Evolutionary conservation across 2,329 filamentous ascomycete genomes (phyloP), one percentile per base, ranked within the genome.

Genomic region (Berkeleyomyces basicola): DNA sequence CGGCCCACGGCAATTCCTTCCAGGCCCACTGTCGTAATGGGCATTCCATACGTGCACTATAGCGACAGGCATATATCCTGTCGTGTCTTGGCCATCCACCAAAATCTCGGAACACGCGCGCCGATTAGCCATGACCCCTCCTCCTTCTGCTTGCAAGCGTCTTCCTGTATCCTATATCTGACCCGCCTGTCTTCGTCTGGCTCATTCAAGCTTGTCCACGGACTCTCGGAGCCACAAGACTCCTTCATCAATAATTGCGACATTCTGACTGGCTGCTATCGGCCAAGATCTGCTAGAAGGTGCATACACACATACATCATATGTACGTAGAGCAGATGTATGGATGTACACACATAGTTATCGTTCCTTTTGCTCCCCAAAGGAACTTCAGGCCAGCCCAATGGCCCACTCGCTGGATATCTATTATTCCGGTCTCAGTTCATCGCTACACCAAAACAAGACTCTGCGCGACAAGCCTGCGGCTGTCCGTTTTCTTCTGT

Each of bases 1-100:
- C 60, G 49, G 60, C 53, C 60, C 60, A 57, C 60, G 49, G 60
- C 60, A 61, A 61, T 61, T 61, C 60, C 49, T 61, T 61, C 43
- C 7, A 47, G 11, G 33, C 37, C 23, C 33, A 55, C 51, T 39
- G 51, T 55, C 51, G 51, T 10, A 55, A 55, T 55, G 51, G 51
- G 7, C 16, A 36, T 55, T 39, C 33, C 51, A 55, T 55, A 55
- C 51, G 36, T 11, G 36, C 51, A 14, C 51, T 55, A 55, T 55
- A 39, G 36, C 51, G 33, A 55, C 51, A 55, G 51, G 51, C 51
- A 55, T 55, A 46, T 46, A 37, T 16, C 51, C 51, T 55, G 51
- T 55, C 33, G 14, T 37, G 51, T 55, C 33, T n/a, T 55, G n/a
- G 33, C 51, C 51, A 55, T 7, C 51, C 51, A 39, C 33, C 51